Conservation (phyloP, 495 filamentous ascomycete species). For the Aspergillus homomorphus region DNA sequence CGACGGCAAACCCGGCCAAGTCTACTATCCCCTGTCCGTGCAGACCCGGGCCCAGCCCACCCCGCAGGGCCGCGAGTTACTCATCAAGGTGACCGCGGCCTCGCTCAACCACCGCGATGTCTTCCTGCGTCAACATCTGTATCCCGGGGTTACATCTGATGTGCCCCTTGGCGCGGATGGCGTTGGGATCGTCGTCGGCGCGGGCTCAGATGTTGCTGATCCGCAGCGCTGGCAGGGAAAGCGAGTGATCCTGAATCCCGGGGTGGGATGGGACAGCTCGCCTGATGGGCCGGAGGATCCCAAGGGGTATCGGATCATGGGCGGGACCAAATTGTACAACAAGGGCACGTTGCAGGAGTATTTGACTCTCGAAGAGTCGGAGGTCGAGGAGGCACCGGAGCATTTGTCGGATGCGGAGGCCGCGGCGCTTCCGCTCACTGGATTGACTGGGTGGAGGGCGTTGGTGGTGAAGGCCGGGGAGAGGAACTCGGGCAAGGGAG, state of each 20-base stretch:
- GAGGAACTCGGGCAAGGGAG: constrained; percentile 51
- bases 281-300: constrained; percentile 70
- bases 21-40: constrained; percentile 68
- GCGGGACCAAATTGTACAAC: constrained; percentile 59
- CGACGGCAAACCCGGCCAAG: constrained; percentile 64
- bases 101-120: constrained; percentile 90
- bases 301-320: constrained; percentile 63
- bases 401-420: constrained; percentile 71
- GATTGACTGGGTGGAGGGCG: constrained; percentile 85
- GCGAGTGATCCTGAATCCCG: constrained; percentile 71
- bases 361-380: constrained; percentile 61
- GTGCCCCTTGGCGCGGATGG: constrained; percentile 78
- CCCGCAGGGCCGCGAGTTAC: constrained; percentile 61
- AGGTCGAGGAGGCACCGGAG: constrained; percentile 70
- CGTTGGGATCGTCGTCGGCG: constrained; percentile 62
- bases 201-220: constrained; percentile 52
- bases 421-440: constrained; percentile 76
- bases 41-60: constrained; percentile 55
- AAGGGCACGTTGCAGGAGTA: constrained; percentile 71
- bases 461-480: constrained; percentile 66
- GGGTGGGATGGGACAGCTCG: constrained; percentile 67
- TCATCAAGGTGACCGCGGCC: constrained; percentile 67
- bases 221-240: constrained; percentile 55
- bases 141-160: constrained; percentile 76
- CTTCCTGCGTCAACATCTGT: constrained; percentile 87